Evolutionary conservation across 2,329 filamentous ascomycete species (phyloP).

Genomic region (Cladobotryum mycophilum): DNA sequence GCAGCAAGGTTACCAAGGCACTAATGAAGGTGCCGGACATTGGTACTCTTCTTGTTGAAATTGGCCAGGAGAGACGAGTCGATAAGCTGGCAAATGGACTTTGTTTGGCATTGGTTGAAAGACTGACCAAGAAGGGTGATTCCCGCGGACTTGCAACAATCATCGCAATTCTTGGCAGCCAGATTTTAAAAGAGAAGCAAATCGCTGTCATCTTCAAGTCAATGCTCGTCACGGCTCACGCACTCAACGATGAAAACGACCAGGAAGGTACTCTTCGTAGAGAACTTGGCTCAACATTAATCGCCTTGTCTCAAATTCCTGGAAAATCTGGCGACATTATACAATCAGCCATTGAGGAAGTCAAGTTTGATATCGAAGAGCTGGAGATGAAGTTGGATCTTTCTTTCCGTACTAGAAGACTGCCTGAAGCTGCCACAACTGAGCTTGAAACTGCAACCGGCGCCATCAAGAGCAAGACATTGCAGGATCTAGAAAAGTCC

Average conservation of each 20-base stretch:
- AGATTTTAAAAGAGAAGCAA: constrained; percentile 57
- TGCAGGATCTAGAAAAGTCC: constrained; percentile 33
- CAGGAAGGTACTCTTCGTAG: constrained; percentile 51
- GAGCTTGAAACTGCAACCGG: constrained; percentile 34
- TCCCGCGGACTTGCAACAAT: constrained; percentile 51
- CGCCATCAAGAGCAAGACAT: constrained; percentile 19
- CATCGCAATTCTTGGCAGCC: constrained; percentile 53
- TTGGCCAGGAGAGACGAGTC: constrained; percentile 59
- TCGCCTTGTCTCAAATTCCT: constrained; percentile 55
- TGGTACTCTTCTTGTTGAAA: constrained; percentile 50
- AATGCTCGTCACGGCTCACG: constrained; percentile 54
- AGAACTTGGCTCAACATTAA: constrained; percentile 60
- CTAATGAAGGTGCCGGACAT: constrained; percentile 59
- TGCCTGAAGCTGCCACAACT: constrained; percentile 43
- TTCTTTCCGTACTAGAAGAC: constrained; percentile 53
- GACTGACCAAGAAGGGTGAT: constrained; percentile 55
- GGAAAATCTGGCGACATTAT: constrained; percentile 58
- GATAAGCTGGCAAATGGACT: constrained; percentile 68
- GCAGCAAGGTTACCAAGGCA: constrained; percentile 62
- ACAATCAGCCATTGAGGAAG: constrained; percentile 58
- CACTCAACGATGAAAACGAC: constrained; percentile 49
- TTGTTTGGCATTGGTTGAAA: constrained; percentile 58
- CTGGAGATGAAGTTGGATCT: constrained; percentile 70
- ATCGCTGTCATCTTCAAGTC: constrained; percentile 59
- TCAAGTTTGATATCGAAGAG: constrained; percentile 65